Conservation (phyloP, 2,329 filamentous ascomycete species). For the Aspergillus tamarii region DNA sequence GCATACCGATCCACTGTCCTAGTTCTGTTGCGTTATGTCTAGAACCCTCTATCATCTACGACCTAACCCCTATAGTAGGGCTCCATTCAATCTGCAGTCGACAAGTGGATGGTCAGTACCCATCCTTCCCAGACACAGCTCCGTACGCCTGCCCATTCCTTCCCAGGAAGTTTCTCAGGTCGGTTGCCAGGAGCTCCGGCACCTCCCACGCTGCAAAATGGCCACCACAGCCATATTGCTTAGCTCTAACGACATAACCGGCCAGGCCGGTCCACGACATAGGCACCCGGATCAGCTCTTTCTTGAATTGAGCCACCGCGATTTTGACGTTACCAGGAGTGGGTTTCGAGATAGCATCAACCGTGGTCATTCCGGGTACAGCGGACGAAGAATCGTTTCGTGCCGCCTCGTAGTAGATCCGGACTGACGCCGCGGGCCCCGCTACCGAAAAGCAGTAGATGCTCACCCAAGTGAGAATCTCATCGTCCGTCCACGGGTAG, state of each 20-base stretch:
- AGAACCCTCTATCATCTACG: not conserved
- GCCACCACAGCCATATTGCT: conserved; percentile 50
- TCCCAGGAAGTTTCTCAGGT: conserved; percentile 54
- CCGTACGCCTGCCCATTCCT: conserved; percentile 44
- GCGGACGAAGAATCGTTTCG: conserved; percentile 26
- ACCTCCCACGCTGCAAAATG: conserved; percentile 59
- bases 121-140: conserved; percentile 37
- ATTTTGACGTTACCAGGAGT: conserved; percentile 53
- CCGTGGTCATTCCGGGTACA: conserved; percentile 18
- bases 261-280: conserved; percentile 54
- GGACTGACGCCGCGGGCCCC: conserved; percentile 66
- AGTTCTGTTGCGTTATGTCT: not conserved
- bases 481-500: conserved; percentile 75
- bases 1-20: not conserved
- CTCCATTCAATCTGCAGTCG: not conserved
- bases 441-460: conserved; percentile 73
- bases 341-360: conserved; percentile 41
- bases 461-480: conserved; percentile 73
- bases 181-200: conserved; percentile 49
- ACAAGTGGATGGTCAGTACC: conserved; percentile 29
- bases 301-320: conserved; percentile 56
- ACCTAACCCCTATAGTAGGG: not conserved
- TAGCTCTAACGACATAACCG: conserved; percentile 55
- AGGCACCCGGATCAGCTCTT: conserved; percentile 55
- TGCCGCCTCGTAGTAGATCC: conserved; percentile 73